Evolutionary conservation across 2,329 filamentous ascomycete species (phyloP).

Genomic region (Corynespora cassiicola): DNA sequence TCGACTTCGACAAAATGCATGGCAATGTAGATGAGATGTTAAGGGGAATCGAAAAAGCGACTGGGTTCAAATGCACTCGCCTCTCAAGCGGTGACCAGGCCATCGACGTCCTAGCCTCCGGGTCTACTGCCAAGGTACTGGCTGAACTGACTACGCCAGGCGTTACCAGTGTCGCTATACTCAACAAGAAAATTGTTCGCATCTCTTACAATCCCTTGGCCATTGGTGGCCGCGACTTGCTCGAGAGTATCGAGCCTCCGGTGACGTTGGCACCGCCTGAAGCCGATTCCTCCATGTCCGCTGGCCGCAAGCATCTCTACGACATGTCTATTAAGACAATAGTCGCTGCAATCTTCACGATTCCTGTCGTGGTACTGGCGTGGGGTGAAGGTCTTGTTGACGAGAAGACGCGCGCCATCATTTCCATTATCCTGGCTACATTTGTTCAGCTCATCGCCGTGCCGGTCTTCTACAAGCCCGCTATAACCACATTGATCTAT

Average conservation of each 20-base stretch:
- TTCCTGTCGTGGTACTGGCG: conserved; percentile 63
- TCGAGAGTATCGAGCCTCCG: conserved; percentile 35
- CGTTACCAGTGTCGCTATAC: conserved; percentile 2
- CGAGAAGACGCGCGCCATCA: conserved; percentile 52
- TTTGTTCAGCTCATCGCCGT: conserved; percentile 67
- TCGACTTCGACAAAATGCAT: conserved; percentile 57
- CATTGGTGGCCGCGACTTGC: conserved; percentile 55
- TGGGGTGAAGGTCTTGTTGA: conserved; percentile 65
- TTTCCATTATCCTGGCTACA: conserved; percentile 67
- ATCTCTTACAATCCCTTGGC: conserved; percentile 54
- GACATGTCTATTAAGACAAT: conserved; percentile 49
- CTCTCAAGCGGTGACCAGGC: no score
- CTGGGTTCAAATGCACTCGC: conserved; percentile 63
- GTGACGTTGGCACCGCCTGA: conserved; percentile 52
- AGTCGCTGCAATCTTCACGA: conserved; percentile 38
- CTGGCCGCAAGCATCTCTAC: conserved; percentile 60
- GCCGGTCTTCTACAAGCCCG: conserved; percentile 69
- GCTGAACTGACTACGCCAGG: conserved; percentile 7
- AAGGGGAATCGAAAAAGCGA: conserved; percentile 59
- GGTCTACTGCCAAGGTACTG: background rate
- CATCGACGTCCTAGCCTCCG: conserved; percentile 8
- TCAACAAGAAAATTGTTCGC: conserved; percentile 25
- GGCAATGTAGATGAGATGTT: conserved; percentile 47
- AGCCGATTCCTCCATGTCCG: conserved; percentile 52
- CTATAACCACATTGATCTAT: conserved; percentile 65